Evolutionary conservation across 768 basidiomycete genomes (phyloP), one percentile per base, ranked within the genome.

Genomic region (Sistotremastrum niveocremeum): DNA sequence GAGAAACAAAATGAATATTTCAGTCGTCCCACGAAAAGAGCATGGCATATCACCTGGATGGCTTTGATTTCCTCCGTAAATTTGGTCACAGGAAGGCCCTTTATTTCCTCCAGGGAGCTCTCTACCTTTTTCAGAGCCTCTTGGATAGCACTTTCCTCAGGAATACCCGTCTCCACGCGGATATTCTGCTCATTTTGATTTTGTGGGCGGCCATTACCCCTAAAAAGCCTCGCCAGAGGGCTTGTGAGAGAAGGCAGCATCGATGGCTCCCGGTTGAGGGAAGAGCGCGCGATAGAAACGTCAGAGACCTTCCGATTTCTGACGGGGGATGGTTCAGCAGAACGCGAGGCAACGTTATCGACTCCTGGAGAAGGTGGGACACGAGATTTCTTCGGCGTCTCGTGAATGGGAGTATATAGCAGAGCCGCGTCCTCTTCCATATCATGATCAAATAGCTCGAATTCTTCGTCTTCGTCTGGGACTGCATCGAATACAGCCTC

Each of bases 11-110:
- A 40, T 20, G 35, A 41, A 12, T 37, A 38, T 37, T 39, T 36
- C 35, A 47, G 28, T 48, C 31, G 9, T 41, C 37, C 12, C 7
- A 43, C 51, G 9, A 53, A 34, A 12, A 3, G 32, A 47, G 34
- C 31, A 4, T 10, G 44, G 3, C 43, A 8, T 12, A 60, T 69
- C 39, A 82, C 83, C 71, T 84, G 82, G 31, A 88, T 60, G 57
- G 88, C 86, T 57, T 78, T 84, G 74, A 90, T 81, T 60, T 89
- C 84, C 2, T 81, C 80, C 60, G 75, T 81, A 35, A 90, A 63
- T 50, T 62, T 71, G 34, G 73, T 69, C 12, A 85, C 73, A 5
- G 85, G 84, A 50, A 84, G 51, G 38, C 73, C 69, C 32, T 70
- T 69, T 39, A 82, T 70, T 42, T 77, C 76, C 40, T 84, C 80